phyloP scores from a whole-genome alignment of 495 filamentous ascomycete genomes.

The Aspergillus biplanus region DNA sequence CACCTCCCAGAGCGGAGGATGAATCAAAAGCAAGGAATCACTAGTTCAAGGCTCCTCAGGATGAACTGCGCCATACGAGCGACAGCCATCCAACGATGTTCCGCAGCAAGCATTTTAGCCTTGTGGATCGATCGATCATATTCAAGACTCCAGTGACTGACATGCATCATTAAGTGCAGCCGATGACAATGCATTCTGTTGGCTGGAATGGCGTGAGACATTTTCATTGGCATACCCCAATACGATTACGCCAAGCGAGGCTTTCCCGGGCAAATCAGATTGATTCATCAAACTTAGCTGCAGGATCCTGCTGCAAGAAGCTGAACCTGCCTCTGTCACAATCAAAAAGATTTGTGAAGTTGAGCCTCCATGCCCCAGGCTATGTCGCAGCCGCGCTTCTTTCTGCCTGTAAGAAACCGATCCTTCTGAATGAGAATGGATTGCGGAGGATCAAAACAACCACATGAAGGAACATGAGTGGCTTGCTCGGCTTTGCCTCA shows the following conservation, averaged over 20 bases:
- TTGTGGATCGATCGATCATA: constrained; percentile 1
- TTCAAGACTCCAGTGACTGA: constrained; percentile 2
- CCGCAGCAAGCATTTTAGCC: constrained; percentile 1
- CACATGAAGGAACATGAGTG: constrained; percentile 6
- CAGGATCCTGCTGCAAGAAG: background rate
- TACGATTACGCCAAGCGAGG: background rate
- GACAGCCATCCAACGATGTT: background rate
- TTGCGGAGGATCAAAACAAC: background rate
- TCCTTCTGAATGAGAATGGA: background rate
- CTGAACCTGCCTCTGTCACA: background rate
- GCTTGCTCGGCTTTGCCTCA: constrained; percentile 14
- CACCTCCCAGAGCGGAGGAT: background rate
- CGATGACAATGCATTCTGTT: background rate
- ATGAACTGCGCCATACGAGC: background rate
- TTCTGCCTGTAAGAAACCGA: background rate
- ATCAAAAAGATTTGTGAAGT: constrained; percentile 1
- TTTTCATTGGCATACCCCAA: background rate
- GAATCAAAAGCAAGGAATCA: constrained; percentile 1
- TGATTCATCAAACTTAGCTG: constrained; percentile 4
- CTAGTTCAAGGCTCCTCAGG: background rate
- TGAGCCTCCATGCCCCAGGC: constrained; percentile 7
- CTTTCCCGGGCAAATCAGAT: background rate
- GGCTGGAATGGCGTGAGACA: background rate
- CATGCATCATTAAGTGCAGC: background rate
- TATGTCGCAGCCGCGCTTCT: background rate